phyloP scores from a whole-genome alignment of 1,284 basidiomycete genomes.

The Ganoderma sinense region DNA sequence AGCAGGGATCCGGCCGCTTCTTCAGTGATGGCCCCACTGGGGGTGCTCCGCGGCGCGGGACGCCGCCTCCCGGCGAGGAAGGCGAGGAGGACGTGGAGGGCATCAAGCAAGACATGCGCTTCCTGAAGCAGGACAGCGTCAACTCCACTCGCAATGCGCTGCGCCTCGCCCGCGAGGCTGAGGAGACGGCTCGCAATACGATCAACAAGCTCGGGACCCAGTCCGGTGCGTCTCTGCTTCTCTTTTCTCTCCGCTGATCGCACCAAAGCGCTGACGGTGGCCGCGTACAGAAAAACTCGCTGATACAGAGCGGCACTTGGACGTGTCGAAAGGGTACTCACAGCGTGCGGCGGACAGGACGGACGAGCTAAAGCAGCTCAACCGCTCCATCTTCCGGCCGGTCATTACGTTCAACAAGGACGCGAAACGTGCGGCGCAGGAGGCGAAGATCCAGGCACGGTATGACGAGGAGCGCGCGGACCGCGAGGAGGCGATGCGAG shows the following conservation, averaged over 20 bases:
- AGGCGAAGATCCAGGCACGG: constrained; percentile 87
- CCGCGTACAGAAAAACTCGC: constrained; percentile 80
- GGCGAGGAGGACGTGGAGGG: constrained; percentile 97
- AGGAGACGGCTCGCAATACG: constrained; percentile 94
- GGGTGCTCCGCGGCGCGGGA: constrained; percentile 37
- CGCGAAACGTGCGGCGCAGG: constrained; percentile 88
- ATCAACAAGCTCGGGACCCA: constrained; percentile 91
- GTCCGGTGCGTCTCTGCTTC: constrained; percentile 70
- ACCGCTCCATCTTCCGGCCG: constrained; percentile 94
- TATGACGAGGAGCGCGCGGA: constrained; percentile 91
- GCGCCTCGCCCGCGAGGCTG: constrained; percentile 91
- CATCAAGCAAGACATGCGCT: constrained; percentile 93
- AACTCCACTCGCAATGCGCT: constrained; percentile 93
- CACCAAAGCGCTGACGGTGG: constrained; percentile 2
- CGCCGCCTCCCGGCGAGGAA: constrained; percentile 73
- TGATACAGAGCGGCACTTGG: constrained; percentile 95
- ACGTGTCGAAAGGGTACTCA: constrained; percentile 92
- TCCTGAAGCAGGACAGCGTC: constrained; percentile 93
- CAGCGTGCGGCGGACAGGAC: constrained; percentile 93
- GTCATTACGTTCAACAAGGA: constrained; percentile 93
- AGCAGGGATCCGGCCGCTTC: constrained; percentile 64
- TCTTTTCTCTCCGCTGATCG: neutral
- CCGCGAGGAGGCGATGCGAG: constrained; percentile 85
- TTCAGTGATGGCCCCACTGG: constrained; percentile 59
- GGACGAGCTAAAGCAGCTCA: constrained; percentile 93